phyloP scores from a whole-genome alignment of 139 green algal species.

The Tetraselmis chui region DNA sequence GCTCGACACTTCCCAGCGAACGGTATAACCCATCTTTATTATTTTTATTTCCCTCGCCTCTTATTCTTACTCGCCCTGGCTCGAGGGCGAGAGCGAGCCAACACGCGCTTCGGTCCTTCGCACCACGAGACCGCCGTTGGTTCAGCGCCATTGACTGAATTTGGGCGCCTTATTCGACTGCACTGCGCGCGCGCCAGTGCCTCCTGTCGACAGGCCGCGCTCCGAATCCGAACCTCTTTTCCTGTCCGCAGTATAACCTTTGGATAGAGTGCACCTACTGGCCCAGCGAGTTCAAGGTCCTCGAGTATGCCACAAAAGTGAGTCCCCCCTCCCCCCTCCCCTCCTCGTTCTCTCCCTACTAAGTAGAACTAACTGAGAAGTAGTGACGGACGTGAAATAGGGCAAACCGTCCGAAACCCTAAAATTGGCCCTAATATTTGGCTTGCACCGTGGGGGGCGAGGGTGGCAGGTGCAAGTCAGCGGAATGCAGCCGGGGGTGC shows the following conservation, averaged over 20 bases:
- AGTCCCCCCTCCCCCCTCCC: neutral
- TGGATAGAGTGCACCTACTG: slow-evolving; percentile 13
- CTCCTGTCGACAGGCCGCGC: neutral
- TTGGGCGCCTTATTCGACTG: too few relatives aligned
- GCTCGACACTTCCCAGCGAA: slow-evolving; percentile 1
- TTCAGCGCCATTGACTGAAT: too few relatives aligned
- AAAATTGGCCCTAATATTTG: neutral
- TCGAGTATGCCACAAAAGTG: neutral
- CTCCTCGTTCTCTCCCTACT: neutral
- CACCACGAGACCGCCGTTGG: too few relatives aligned
- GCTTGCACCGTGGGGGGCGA: neutral
- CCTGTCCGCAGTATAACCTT: slow-evolving; percentile 15
- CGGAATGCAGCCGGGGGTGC: neutral
- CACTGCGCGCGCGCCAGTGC: too few relatives aligned
- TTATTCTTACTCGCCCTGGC: neutral
- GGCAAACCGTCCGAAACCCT: too few relatives aligned
- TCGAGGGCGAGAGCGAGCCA: neutral
- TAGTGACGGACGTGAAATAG: too few relatives aligned
- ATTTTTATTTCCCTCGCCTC: neutral
- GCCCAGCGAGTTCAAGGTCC: slow-evolving; percentile 7
- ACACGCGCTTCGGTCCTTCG: neutral
- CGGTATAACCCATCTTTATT: neutral
- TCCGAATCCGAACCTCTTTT: slow-evolving; percentile 4
- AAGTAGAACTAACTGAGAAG: neutral
- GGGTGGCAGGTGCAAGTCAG: neutral